phyloP scores from a whole-genome alignment of 371 early-diverging fungal genomes.

The Lichtheimia ornata region DNA sequence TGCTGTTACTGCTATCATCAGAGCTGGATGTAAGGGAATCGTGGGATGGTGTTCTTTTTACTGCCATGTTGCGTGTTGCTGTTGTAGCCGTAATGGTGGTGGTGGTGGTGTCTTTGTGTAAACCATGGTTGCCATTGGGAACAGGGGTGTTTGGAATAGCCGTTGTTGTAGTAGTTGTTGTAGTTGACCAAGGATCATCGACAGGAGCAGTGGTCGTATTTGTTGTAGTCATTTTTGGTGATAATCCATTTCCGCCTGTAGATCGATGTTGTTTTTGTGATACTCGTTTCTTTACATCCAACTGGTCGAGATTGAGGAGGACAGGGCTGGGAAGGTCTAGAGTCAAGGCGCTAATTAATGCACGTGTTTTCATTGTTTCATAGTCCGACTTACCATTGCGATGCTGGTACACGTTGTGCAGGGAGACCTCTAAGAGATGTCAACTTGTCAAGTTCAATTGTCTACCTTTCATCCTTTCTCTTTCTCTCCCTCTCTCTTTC shows the following conservation, averaged over 20 bases:
- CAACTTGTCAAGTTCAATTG: neutral
- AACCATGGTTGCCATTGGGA: neutral
- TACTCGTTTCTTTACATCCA: slow-evolving; percentile 14
- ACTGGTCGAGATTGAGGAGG: slow-evolving; percentile 22
- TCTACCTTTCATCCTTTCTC: slow-evolving; percentile 1
- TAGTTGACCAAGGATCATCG: slow-evolving; percentile 16
- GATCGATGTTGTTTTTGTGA: neutral
- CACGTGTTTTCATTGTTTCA: slow-evolving; percentile 7
- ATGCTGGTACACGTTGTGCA: slow-evolving; percentile 35
- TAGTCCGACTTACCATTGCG: slow-evolving; percentile 29
- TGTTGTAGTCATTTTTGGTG: neutral
- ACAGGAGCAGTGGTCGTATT: slow-evolving; percentile 10
- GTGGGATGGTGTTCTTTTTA: too few relatives aligned
- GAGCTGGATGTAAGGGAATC: neutral
- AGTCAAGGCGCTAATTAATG: slow-evolving; percentile 1
- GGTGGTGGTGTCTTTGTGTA: too few relatives aligned
- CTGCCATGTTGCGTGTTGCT: too few relatives aligned
- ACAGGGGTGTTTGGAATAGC: neutral
- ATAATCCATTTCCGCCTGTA: neutral
- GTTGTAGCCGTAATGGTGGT: too few relatives aligned
- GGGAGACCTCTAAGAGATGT: slow-evolving; percentile 25
- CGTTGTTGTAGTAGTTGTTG: neutral
- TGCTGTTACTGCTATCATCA: neutral
- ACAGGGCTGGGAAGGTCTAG: slow-evolving; percentile 30
- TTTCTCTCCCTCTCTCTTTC: neutral